Base-by-base conservation (phyloP, 352 stramenopile genomes). In the Phytophthora pini region DNA sequence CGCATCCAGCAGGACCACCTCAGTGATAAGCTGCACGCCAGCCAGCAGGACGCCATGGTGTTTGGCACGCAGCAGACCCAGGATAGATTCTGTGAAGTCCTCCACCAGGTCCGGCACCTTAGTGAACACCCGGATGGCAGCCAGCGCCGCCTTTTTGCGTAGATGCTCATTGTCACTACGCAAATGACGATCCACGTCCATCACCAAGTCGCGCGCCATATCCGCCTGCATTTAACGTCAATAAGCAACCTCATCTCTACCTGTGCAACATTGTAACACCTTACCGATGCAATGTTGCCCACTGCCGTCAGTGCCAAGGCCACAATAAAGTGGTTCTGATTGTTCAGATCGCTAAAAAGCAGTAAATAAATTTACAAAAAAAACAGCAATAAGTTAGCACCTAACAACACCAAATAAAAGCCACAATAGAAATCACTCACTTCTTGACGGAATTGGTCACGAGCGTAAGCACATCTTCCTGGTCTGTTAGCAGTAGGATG, bases 391-490 rank as follows among this genome's bases (percentile, higher is more conserved):
- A 66, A 53, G 38, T 56, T 29, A 56, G 46, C 31, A 39, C 2
- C n/a, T 11, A 55, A 41, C 8, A n/a, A 8, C 13, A 9, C 7
- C 24, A 39, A 17, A 39, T 22, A 38, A 26, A 47, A 49, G 20
- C 12, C 13, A 10, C 32, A 47, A 4, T 4, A 44, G 43, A 47
- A 54, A 48, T 7, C 12, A 74, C 82, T 46, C 60, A 93, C 85
- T 98, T 98, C 77, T 99, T 99, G 49, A 99, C 87, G n/a, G 97
- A 99, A 84, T 99, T 99, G 9, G 98, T 99, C 4, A 99, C 96
- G 15, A 99, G 93, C 70, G 98, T 99, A 41, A 99, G 86, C n/a
- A 99, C 97, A 61, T 99, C 98, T 60, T 98, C 94, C 70, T 99
- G 90, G 83, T 99, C 98, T 10, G 95, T 98, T 10, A 99, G 80